Base-by-base conservation (phyloP, 192 early-diverging fungal genomes). In the Umbelopsis ramanniana region DNA sequence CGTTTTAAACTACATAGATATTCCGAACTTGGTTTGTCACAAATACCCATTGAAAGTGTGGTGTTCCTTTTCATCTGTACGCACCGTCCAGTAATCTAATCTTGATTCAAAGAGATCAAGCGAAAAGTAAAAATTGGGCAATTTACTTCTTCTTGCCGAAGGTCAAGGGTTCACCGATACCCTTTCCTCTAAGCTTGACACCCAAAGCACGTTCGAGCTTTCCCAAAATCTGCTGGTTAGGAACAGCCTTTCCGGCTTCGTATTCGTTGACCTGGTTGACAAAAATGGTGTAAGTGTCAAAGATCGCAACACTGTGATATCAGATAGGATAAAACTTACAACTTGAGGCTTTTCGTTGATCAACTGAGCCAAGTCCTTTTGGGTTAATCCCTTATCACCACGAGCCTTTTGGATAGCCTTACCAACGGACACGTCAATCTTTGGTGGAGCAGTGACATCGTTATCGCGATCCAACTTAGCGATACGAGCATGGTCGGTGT, bases 321-420 rank as follows among this genome's bases (percentile, higher is more conserved):
- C 15, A 15, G 29, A 37, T 22, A 14, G 6, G 14, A 29, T 33
- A 45, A 22, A 6, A 83, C 78, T 82, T 74, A 88, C 87, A 66
- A 97, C 87, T 67, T 89, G 91, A 66, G 91, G 89, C 86, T 97
- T 97, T 77, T 98, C 97, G 72, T 97, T 96, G 78, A 98, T 92
- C 76, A 88, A 89, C 50, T 88, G 89, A 43, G 91, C 93, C 33
- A 96, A 83, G 21, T 96, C 93, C 89, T 96, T 97, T 79, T 98
- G 97, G 29, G 89, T 95, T 78, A 92, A 66, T 15, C 80, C 78
- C 84, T 93, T 92, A 15, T 86, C 91, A 72, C 87, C 77, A 66
- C 95, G 85, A 14, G 88, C 97, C 75, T 94, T 84, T 74, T 89
- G 87, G 71, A 98, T 96, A 4, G 94, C 91, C 73, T 92, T 92